Conservation (phyloP, 108 stramenopile genomes). For the Pseudonitzschia multiseries region DNA sequence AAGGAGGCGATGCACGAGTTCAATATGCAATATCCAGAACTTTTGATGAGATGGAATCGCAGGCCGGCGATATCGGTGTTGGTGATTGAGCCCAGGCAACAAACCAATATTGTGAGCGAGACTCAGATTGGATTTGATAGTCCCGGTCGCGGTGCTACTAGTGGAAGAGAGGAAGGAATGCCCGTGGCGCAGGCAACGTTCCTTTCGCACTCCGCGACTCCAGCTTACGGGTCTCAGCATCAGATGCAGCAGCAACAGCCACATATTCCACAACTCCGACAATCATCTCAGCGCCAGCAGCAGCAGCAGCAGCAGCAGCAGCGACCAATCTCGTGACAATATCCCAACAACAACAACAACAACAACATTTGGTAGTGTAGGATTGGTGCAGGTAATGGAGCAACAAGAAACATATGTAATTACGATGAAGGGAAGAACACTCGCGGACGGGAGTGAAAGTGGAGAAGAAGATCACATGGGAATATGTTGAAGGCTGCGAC, state of each 20-base stretch:
- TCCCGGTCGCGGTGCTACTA: not conserved
- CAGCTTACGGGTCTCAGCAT: not conserved
- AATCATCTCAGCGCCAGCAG: not conserved
- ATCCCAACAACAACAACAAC: not conserved
- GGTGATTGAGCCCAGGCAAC: conserved; percentile 33
- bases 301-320: not conserved
- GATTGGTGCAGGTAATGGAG: too few relatives aligned
- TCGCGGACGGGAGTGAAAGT: too few relatives aligned
- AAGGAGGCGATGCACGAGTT: conserved; percentile 59
- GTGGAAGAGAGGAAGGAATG: not conserved
- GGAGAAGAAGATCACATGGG: too few relatives aligned
- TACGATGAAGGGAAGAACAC: too few relatives aligned
- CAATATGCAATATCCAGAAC: conserved; percentile 40
- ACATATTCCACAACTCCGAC: not conserved
- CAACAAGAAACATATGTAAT: too few relatives aligned
- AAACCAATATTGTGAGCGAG: not conserved
- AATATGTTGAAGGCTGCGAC: too few relatives aligned
- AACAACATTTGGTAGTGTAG: not conserved
- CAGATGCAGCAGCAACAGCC: conserved; percentile 2
- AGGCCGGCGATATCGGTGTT: conserved; percentile 26
- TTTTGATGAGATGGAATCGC: conserved; percentile 46
- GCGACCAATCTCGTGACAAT: too few relatives aligned
- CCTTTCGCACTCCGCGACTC: not conserved
- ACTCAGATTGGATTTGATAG: too few relatives aligned
- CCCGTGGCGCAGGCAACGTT: conserved; percentile 12